Conservation (phyloP, 371 early-diverging fungal genomes). For the Mortierella sp. region DNA sequence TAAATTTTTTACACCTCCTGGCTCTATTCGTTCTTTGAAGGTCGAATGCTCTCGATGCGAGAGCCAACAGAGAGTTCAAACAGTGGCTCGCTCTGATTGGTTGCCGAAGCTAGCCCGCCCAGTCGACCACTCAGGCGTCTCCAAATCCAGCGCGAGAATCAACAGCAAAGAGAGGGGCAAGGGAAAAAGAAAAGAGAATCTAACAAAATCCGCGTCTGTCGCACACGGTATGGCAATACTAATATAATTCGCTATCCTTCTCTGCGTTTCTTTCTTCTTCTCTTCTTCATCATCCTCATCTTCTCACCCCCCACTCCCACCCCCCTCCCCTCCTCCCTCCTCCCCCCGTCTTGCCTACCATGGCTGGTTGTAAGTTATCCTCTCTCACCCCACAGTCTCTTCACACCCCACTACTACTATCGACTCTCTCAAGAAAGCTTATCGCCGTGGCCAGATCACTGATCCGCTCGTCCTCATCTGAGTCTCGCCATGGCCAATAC, state of each 20-base stretch:
- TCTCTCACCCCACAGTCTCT: neutral
- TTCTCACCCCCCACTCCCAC: constrained; percentile 15
- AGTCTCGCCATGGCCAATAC: neutral
- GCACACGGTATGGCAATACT: neutral
- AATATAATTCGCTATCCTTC: constrained; percentile 6
- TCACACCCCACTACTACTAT: neutral
- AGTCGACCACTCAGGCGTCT: constrained; percentile 11
- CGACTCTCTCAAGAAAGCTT: neutral
- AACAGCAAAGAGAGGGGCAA: neutral
- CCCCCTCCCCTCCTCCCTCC: constrained; percentile 5
- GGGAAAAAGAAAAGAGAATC: constrained; percentile 4
- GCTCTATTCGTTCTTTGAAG: too few relatives aligned
- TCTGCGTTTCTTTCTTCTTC: constrained; percentile 18
- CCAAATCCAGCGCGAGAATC: constrained; percentile 1
- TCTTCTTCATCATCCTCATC: constrained; percentile 31
- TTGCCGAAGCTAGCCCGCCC: constrained; percentile 15
- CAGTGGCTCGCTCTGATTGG: constrained; percentile 52
- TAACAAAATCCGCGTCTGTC: constrained; percentile 6
- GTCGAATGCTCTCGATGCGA: neutral
- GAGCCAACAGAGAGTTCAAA: neutral
- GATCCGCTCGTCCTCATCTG: constrained; percentile 1
- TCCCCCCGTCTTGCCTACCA: constrained; percentile 27
- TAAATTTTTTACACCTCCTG: too few relatives aligned
- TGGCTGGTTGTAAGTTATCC: constrained; percentile 57
- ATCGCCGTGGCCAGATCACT: neutral